Conservation (phyloP, 2,329 filamentous ascomycete species). For the Metarhizium album region DNA sequence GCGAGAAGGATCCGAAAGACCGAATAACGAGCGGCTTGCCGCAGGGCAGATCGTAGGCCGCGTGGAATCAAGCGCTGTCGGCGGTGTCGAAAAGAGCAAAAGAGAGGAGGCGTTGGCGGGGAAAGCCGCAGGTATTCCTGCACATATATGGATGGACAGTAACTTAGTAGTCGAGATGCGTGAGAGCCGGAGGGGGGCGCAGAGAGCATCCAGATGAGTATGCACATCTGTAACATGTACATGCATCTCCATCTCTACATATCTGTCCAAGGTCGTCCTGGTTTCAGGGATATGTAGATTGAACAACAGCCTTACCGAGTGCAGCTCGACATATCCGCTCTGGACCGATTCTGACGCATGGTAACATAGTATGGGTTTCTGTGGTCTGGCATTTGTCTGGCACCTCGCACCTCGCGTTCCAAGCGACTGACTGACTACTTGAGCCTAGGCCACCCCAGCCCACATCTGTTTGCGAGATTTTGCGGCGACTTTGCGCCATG, state of each 20-base stretch:
- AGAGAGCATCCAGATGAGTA: no score
- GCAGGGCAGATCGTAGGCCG: neutral
- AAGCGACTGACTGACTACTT: no score
- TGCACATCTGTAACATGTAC: no score
- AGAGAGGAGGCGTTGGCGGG: neutral
- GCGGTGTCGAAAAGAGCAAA: neutral
- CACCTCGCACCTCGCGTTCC: neutral
- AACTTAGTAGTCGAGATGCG: no score
- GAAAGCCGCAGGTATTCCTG: no score
- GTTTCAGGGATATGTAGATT: no score
- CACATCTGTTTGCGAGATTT: neutral
- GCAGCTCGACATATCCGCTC: neutral
- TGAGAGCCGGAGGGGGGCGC: no score
- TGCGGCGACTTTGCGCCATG: neutral
- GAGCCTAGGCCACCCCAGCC: no score
- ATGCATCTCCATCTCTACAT: no score
- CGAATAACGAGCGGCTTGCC: neutral
- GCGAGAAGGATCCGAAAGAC: neutral
- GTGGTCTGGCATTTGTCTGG: neutral
- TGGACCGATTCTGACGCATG: neutral
- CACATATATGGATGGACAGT: no score
- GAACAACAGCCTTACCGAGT: no score
- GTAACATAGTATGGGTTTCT: neutral
- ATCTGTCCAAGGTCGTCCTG: no score
- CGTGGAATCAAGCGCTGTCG: neutral